phyloP scores from a whole-genome alignment of 352 stramenopile species.

The Globisporangium abappressorium region DNA sequence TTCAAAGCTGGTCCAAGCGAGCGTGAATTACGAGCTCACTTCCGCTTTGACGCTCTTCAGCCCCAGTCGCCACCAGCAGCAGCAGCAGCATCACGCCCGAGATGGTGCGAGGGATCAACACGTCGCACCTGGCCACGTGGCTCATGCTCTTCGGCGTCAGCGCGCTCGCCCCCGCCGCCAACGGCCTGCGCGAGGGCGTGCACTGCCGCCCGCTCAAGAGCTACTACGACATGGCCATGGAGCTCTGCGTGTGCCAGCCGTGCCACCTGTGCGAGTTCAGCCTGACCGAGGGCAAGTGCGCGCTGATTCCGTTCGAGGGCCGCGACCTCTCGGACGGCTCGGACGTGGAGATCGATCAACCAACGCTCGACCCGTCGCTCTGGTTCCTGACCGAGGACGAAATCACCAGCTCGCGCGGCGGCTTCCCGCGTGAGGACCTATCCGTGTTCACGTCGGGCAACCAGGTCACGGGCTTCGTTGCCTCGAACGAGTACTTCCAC shows the following conservation, averaged over 20 bases:
- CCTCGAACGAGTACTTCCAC: slow-evolving; percentile 45
- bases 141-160: slow-evolving; percentile 2
- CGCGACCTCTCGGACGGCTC: slow-evolving; percentile 26
- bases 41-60: background rate
- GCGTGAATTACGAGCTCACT: background rate
- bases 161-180: background rate
- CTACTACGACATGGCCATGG: slow-evolving; percentile 21
- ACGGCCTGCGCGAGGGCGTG: slow-evolving; percentile 6
- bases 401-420: slow-evolving; percentile 44
- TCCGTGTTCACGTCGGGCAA: slow-evolving; percentile 46
- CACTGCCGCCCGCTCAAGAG: slow-evolving; percentile 21
- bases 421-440: slow-evolving; percentile 40
- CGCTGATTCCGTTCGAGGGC: slow-evolving; percentile 16
- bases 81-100: background rate
- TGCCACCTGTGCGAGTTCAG: slow-evolving; percentile 39
- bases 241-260: slow-evolving; percentile 35
- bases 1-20: no score
- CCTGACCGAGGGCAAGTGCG: slow-evolving; percentile 20
- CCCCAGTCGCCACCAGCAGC: background rate
- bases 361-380: slow-evolving; percentile 35
- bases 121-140: slow-evolving; percentile 1
- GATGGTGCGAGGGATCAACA: slow-evolving; percentile 8
- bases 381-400: slow-evolving; percentile 69
- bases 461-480: slow-evolving; percentile 37
- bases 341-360: slow-evolving; percentile 28